Conservation (phyloP, 2,329 filamentous ascomycete species). For the Phaeosphaeriaceae sp. region DNA sequence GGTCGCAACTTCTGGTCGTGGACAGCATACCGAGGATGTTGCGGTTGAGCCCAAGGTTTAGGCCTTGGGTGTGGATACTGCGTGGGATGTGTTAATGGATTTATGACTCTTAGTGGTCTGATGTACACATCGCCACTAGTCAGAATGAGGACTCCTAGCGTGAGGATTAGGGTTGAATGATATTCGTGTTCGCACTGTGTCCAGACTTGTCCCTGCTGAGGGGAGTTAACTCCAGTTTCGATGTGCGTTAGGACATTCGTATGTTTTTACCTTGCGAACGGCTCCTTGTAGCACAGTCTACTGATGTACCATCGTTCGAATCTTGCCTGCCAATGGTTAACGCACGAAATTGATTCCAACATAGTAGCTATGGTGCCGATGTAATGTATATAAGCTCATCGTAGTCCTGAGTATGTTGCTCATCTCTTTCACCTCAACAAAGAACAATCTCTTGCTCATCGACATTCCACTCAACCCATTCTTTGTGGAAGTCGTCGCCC, state of each 20-base stretch:
- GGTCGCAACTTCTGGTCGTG: conserved; percentile 16
- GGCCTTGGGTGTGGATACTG: not conserved
- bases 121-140: not conserved
- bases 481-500: not conserved
- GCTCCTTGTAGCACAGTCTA: conserved; percentile 5
- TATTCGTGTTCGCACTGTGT: not conserved
- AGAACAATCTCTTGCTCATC: conserved; percentile 1
- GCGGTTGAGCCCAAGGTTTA: conserved; percentile 27
- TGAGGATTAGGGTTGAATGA: not conserved
- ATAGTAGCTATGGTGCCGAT: not conserved
- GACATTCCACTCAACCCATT: not conserved
- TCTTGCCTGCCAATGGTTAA: not conserved
- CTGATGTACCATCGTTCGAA: conserved; percentile 1
- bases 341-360: not conserved
- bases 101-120: not conserved
- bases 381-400: not conserved
- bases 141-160: not conserved
- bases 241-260: not conserved
- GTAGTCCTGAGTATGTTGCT: not conserved
- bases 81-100: too few relatives aligned
- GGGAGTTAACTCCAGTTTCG: not conserved
- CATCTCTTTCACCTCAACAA: not conserved
- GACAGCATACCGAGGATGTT: conserved; percentile 15
- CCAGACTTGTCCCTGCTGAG: not conserved
- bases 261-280: not conserved